Evolutionary conservation across 805 yeast genomes (phyloP), one percentile per base, ranked within the genome.

Genomic region (Candida ascalaphidarum): DNA sequence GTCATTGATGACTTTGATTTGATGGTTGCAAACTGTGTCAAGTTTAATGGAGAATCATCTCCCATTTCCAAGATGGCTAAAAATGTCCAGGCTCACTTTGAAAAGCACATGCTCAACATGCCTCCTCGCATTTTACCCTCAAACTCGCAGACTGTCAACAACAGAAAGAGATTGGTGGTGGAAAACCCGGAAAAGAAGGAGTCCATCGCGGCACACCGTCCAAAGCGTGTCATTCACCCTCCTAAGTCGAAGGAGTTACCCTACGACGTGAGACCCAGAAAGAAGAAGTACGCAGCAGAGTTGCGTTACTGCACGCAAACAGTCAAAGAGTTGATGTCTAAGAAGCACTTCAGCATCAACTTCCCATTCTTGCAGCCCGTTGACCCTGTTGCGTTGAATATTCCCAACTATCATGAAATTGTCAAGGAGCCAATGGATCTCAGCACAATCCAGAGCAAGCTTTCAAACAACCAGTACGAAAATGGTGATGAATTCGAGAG

Each of bases 401-500:
- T 94, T 41, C 98, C 98, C 17, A 75, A 86, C 24, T 92, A 92
- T 54, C 72, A 73, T 41, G 94, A 89, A 44, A 63, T 84, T 32
- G 79, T 92, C 33, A 85, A 84, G 55, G 73, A 76, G 43, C 98
- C 98, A 34, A 92, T 92, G 97, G 98, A 92, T 56, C 66, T 92
- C 41, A 77, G 89, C 18, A 85, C 96, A 0, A 71, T 89, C 32
- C 79, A 77, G 44, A 69, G 74, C 33, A 89, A 88, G 51, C 65
- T 85, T 39, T 74, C 77, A 35, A 85, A 84, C 53, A 88, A 88
- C 55, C 82, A 81, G 43, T 92, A 92, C 52, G 89, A 82, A 48
- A 77, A 78, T 31, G 92, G 86, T 12, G 95, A 82, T 35, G 88
- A 83, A 37, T 86, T 89, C 49, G 95, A 81, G 49, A 58, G 56